phyloP scores from a whole-genome alignment of 1,284 basidiomycete genomes.

The Fomitopsis schrenkii region DNA sequence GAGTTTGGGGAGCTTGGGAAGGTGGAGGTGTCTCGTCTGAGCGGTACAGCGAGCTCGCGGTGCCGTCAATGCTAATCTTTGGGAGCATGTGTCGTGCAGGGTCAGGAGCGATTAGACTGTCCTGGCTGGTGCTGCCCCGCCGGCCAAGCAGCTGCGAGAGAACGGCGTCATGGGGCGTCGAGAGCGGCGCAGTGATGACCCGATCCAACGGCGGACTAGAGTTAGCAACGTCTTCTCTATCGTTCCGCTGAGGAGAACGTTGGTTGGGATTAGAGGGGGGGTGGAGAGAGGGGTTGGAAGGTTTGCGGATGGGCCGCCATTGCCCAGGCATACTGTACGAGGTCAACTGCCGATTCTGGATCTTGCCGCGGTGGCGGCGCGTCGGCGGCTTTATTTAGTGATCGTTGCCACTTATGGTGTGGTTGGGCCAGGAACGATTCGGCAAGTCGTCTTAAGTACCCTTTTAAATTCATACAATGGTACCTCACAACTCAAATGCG shows the following conservation, averaged over 20 bases:
- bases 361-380: background rate
- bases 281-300: background rate
- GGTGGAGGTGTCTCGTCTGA: constrained; percentile 21
- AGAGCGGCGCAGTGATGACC: constrained; percentile 28
- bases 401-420: background rate
- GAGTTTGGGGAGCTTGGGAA: constrained; percentile 1
- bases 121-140: constrained; percentile 10
- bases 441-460: too few relatives aligned
- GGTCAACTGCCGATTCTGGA: constrained; percentile 12
- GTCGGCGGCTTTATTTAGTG: background rate
- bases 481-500: too few relatives aligned
- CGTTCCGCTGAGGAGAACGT: constrained; percentile 2
- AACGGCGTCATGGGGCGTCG: constrained; percentile 61
- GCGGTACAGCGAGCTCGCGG: constrained; percentile 18
- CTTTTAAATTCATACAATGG: too few relatives aligned
- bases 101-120: constrained; percentile 9
- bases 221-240: constrained; percentile 3
- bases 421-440: too few relatives aligned
- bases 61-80: constrained; percentile 15
- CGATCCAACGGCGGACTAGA: constrained; percentile 9
- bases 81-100: constrained; percentile 9
- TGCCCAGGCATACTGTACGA: constrained; percentile 8
- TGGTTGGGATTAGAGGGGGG: constrained; percentile 1
- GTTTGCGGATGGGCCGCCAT: constrained; percentile 9
- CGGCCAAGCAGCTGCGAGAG: constrained; percentile 45